Conservation (phyloP, 768 basidiomycete species). For the Lactifluus hygrophoroides region DNA sequence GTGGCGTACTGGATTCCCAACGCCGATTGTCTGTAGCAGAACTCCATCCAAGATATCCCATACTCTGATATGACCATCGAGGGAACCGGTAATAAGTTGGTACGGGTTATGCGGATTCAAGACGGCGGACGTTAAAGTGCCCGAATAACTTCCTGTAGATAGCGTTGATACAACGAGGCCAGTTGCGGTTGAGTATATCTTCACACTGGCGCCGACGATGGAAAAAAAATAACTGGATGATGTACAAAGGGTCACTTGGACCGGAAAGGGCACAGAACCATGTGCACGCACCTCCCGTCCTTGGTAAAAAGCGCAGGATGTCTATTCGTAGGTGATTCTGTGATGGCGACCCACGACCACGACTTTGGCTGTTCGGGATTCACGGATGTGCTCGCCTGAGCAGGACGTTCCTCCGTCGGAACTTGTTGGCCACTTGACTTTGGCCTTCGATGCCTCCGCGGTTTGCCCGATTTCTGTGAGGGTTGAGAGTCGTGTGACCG, state of each 20-base stretch:
- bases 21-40: slow-evolving; percentile 63
- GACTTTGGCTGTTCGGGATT: slow-evolving; percentile 6
- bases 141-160: slow-evolving; percentile 43
- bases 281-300: slow-evolving; percentile 64
- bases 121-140: slow-evolving; percentile 61
- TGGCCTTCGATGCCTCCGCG: slow-evolving; percentile 25
- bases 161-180: slow-evolving; percentile 79
- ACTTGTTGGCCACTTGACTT: slow-evolving; percentile 34
- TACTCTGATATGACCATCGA: slow-evolving; percentile 76
- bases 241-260: slow-evolving; percentile 15
- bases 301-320: slow-evolving; percentile 75
- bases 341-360: slow-evolving; percentile 67
- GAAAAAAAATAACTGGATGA: slow-evolving; percentile 77
- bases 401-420: slow-evolving; percentile 17
- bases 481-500: not conserved
- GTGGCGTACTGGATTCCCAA: slow-evolving; percentile 61
- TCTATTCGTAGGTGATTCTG: slow-evolving; percentile 56
- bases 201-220: slow-evolving; percentile 69
- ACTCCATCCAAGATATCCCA: slow-evolving; percentile 92
- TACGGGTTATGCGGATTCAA: slow-evolving; percentile 82
- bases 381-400: slow-evolving; percentile 20
- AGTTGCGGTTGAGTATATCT: slow-evolving; percentile 74
- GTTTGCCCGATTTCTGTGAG: not conserved
- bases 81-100: slow-evolving; percentile 79
- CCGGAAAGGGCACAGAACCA: not conserved